A percentile compares a stretch with the other conserved stretches of the same genome.
Evolutionary conservation across 176 grass and related monocot genomes (phyloP).

Genomic region (Olyra latifolia): DNA sequence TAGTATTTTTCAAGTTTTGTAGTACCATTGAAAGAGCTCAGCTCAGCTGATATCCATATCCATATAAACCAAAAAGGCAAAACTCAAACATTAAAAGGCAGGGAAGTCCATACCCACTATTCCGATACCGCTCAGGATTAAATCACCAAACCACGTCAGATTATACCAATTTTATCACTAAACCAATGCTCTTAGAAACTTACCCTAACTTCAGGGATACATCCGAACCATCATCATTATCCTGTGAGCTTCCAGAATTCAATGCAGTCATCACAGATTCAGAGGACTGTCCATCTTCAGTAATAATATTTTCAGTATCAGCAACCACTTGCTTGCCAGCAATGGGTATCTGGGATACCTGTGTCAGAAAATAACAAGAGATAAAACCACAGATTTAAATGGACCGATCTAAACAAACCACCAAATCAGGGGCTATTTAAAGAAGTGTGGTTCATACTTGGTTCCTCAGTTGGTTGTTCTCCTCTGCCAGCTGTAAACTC

Average conservation of each 20-base stretch:
- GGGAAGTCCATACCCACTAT: background rate
- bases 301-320: constrained; percentile 61
- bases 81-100: background rate
- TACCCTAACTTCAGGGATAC: constrained; percentile 86
- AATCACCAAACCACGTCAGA: background rate
- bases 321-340: constrained; percentile 41
- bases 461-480: constrained; percentile 79
- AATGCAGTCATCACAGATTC: constrained; percentile 93
- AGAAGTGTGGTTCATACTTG: constrained; percentile 49
- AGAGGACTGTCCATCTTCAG: constrained; percentile 94
- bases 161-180: background rate
- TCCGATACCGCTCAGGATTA: background rate
- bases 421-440: background rate
- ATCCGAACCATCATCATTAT: constrained; percentile 88
- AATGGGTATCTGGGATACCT: constrained; percentile 60
- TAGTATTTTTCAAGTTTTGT: background rate
- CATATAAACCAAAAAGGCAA: background rate
- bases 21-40: background rate
- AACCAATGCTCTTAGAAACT: constrained; percentile 4
- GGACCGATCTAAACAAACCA: background rate
- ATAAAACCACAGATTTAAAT: background rate
- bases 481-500: constrained; percentile 63
- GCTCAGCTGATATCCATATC: constrained; percentile 7
- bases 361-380: constrained; percentile 8
- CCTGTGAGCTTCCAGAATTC: constrained; percentile 71